Evolutionary conservation across 2,329 filamentous ascomycete species (phyloP).

Genomic region (Aspergillus sp.): DNA sequence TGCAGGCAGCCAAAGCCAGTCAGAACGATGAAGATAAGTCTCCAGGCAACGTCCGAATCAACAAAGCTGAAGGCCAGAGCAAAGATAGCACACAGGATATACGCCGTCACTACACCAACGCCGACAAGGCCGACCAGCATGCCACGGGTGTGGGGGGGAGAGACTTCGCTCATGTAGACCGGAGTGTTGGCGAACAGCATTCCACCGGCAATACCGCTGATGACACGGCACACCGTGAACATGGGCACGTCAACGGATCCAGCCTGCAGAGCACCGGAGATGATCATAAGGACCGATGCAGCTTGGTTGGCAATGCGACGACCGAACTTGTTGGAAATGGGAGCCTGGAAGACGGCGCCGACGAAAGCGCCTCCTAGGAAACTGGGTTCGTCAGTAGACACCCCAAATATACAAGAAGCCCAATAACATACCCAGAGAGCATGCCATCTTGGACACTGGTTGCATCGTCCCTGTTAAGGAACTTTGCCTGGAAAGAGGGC

Average conservation of each 20-base stretch:
- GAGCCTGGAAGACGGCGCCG: not conserved
- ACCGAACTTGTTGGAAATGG: too few species aligned
- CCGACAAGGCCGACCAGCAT: not conserved
- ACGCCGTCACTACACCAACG: not conserved
- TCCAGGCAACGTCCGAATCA: not conserved
- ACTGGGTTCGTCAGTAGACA: not conserved
- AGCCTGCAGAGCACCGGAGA: too few species aligned
- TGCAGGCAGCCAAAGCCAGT: not conserved
- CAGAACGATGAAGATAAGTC: not conserved
- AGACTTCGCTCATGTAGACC: not conserved
- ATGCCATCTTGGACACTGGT: not conserved
- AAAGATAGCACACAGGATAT: not conserved
- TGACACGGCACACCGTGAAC: too few species aligned
- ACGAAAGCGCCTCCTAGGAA: not conserved
- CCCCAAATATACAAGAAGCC: accelerated
- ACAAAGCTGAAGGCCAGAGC: not conserved
- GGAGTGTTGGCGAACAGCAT: not conserved
- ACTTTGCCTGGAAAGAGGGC: not conserved
- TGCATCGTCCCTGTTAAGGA: not conserved
- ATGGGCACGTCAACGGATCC: too few species aligned
- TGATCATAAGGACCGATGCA: too few species aligned
- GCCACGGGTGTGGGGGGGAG: not conserved
- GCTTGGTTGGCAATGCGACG: too few species aligned
- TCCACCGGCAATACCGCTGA: not conserved
- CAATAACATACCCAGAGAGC: not conserved